These are phyloP conservation scores for Fusarium guadeloupense DNA, from an alignment of 2,329 filamentous ascomycete genomes.

Conservation along the genomic window DNA sequence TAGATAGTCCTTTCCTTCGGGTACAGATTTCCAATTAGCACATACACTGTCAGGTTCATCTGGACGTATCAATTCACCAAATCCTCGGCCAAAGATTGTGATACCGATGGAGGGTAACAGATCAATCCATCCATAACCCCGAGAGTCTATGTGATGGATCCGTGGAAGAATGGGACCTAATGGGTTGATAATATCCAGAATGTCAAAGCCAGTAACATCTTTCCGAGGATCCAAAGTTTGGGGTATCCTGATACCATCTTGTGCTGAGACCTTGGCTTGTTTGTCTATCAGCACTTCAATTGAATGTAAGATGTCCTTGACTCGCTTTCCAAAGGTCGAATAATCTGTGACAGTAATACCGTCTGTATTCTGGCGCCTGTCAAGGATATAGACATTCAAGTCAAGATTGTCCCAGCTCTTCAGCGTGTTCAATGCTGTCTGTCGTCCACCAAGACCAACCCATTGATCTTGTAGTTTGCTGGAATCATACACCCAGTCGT, in stretches of 20 bases:
- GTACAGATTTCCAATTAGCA: not conserved
- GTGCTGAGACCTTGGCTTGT: not conserved
- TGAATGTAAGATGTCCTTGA: not conserved
- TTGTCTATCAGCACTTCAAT: conserved; percentile 12
- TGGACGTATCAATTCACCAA: conserved; percentile 5
- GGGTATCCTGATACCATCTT: conserved; percentile 8
- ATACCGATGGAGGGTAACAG: conserved; percentile 5
- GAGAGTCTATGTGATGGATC: not conserved
- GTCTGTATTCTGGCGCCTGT: not conserved
- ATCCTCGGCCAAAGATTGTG: not conserved
- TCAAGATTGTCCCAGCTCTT: conserved; percentile 10
- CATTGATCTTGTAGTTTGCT: conserved; percentile 1
- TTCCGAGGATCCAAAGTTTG: conserved; percentile 7
- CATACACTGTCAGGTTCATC: not conserved
- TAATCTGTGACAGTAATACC: not conserved
- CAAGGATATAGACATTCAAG: not conserved
- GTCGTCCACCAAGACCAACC: not conserved
- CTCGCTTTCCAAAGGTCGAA: not conserved
- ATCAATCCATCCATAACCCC: conserved; percentile 12
- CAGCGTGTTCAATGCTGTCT: conserved; percentile 8
- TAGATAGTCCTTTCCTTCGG: not conserved
- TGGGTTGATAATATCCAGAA: conserved; percentile 4
- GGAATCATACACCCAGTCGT: conserved; percentile 20
- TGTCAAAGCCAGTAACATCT: conserved; percentile 8
- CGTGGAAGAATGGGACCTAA: conserved; percentile 4